A percentile compares a stretch with the other conserved stretches of the same genome.
phyloP scores from a whole-genome alignment of 176 grass and related monocot species.

The Thinopyrum elongatum region DNA sequence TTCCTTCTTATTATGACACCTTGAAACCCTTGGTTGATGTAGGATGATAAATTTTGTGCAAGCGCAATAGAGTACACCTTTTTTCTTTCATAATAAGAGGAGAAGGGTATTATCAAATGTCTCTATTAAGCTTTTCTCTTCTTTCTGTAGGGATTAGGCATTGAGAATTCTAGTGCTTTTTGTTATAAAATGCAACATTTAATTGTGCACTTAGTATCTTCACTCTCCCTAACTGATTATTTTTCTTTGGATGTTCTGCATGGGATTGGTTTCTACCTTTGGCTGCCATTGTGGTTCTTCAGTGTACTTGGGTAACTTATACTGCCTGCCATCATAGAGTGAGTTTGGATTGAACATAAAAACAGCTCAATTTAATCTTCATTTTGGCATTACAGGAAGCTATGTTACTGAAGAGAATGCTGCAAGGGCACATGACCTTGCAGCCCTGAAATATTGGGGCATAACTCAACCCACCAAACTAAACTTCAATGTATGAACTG shows the following conservation, averaged over 20 bases:
- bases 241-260: constrained; percentile 33
- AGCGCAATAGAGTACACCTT: neutral
- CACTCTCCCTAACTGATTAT: neutral
- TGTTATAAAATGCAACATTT: neutral
- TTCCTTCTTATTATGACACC: neutral
- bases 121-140: neutral
- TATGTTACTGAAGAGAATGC: constrained; percentile 95
- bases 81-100: neutral
- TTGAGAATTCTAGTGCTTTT: neutral
- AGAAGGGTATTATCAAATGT: neutral
- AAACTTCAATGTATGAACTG: constrained; percentile 80
- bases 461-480: constrained; percentile 58
- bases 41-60: neutral
- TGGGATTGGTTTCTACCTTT: constrained; percentile 10
- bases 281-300: constrained; percentile 33
- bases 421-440: constrained; percentile 91
- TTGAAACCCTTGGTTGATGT: neutral
- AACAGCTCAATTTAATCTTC: constrained; percentile 28
- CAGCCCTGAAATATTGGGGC: constrained; percentile 94
- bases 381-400: constrained; percentile 62
- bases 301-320: constrained; percentile 85
- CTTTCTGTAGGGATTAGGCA: neutral
- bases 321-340: neutral
- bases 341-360: constrained; percentile 18
- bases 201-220: neutral